A percentile compares a stretch with the other conserved stretches of the same genome.
Evolutionary conservation across 2,329 filamentous ascomycete genomes (phyloP).

Genomic region (Microdochium nivale): DNA sequence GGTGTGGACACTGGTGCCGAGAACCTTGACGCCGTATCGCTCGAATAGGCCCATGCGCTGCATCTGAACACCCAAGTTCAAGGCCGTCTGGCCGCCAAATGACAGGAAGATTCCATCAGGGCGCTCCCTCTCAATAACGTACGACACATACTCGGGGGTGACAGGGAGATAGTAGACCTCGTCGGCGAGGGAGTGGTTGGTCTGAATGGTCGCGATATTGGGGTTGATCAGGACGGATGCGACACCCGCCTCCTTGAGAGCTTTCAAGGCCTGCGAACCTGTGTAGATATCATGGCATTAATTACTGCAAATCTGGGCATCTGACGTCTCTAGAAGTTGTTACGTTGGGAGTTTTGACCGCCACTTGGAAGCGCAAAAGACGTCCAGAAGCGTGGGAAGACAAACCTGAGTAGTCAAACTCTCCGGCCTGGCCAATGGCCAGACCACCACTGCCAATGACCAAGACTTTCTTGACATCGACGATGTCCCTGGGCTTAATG

Average conservation of each 20-base stretch:
- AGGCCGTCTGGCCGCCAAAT: constrained; percentile 93
- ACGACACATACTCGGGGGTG: constrained; percentile 93
- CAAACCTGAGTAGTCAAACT: constrained; percentile 97
- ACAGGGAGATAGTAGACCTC: constrained; percentile 98
- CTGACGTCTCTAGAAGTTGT: background rate
- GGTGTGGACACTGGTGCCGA: constrained; percentile 90
- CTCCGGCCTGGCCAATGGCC: constrained; percentile 93
- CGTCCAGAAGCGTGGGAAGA: constrained; percentile 12
- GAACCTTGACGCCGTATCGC: constrained; percentile 88
- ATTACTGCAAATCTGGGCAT: background rate
- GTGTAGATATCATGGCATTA: constrained; percentile 10
- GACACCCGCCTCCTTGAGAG: constrained; percentile 90
- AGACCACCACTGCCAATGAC: constrained; percentile 94
- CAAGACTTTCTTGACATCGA: constrained; percentile 93
- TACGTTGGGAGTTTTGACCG: constrained; percentile 13
- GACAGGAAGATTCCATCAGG: constrained; percentile 96
- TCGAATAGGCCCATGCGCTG: constrained; percentile 92
- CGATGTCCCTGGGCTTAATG: constrained; percentile 68
- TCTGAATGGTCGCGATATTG: constrained; percentile 98
- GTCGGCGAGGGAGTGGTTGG: constrained; percentile 89
- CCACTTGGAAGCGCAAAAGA: constrained; percentile 5
- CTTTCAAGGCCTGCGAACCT: constrained; percentile 96
- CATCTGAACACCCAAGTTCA: constrained; percentile 97
- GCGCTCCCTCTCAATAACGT: constrained; percentile 92
- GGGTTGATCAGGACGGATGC: constrained; percentile 91